These are phyloP conservation scores for Trametes sanguinea DNA, from an alignment of 768 basidiomycete genomes.

Conservation along the genomic window DNA sequence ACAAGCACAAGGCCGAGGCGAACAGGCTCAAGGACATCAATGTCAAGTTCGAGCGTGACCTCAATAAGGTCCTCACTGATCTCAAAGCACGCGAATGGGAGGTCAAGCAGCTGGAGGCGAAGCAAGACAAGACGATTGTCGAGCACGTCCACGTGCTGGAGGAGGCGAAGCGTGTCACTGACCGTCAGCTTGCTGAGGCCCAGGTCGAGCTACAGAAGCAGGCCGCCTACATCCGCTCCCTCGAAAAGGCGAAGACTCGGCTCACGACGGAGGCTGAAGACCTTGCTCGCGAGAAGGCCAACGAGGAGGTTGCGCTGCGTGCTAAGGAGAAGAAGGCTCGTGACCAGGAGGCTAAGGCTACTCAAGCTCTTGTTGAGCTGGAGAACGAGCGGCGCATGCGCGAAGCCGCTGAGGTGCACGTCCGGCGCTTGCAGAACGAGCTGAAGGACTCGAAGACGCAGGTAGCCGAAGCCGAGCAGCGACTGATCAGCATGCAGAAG, in stretches of 20 bases:
- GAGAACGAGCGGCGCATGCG: constrained; percentile 69
- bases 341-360: constrained; percentile 60
- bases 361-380: constrained; percentile 55
- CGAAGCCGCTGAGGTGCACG: constrained; percentile 64
- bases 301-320: constrained; percentile 63
- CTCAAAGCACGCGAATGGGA: constrained; percentile 84
- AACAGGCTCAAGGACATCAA: constrained; percentile 66
- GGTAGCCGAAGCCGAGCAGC: constrained; percentile 54
- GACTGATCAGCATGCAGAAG: constrained; percentile 52
- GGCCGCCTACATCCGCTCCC: constrained; percentile 74
- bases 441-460: constrained; percentile 58
- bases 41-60: constrained; percentile 72
- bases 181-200: constrained; percentile 84
- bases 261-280: constrained; percentile 84
- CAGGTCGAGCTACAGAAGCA: constrained; percentile 77
- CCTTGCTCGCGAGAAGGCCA: constrained; percentile 69
- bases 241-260: constrained; percentile 78
- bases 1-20: constrained; percentile 70
- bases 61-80: constrained; percentile 79
- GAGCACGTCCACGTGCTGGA: constrained; percentile 97
- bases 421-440: constrained; percentile 61
- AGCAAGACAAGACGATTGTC: constrained; percentile 96
- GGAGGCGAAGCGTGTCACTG: constrained; percentile 93
- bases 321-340: constrained; percentile 68
- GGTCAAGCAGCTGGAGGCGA: constrained; percentile 79